These are phyloP conservation scores for Cokeromyces recurvatus DNA, from an alignment of 371 early-diverging fungal genomes.

Conservation along the genomic window DNA sequence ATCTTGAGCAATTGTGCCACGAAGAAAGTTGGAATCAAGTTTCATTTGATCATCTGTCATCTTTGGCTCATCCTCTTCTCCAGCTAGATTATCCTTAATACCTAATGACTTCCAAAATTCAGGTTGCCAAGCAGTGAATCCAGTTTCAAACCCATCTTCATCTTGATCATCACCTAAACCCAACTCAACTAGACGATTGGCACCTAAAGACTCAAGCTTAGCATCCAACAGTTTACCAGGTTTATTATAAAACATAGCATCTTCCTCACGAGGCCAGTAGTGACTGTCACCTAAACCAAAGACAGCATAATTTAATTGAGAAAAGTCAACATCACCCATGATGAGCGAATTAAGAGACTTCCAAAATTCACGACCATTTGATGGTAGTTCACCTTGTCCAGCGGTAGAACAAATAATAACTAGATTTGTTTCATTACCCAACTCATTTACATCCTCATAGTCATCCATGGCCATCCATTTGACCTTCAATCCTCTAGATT, in stretches of 20 bases:
- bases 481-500: constrained; percentile 71
- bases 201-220: constrained; percentile 74
- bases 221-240: constrained; percentile 82
- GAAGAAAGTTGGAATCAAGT: constrained; percentile 81
- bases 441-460: constrained; percentile 67
- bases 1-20: constrained; percentile 87
- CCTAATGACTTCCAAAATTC: constrained; percentile 82
- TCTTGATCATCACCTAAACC: constrained; percentile 93
- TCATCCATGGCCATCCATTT: constrained; percentile 80
- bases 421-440: constrained; percentile 70
- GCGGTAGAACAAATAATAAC: constrained; percentile 82
- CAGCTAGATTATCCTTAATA: constrained; percentile 54
- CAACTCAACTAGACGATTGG: constrained; percentile 52
- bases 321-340: constrained; percentile 61
- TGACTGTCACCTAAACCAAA: constrained; percentile 92
- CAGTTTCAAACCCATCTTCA: constrained; percentile 86
- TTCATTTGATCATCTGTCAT: constrained; percentile 89
- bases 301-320: constrained; percentile 69
- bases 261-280: constrained; percentile 93
- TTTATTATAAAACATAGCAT: constrained; percentile 87
- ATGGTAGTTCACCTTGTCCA: constrained; percentile 95
- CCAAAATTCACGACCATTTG: constrained; percentile 85
- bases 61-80: constrained; percentile 67
- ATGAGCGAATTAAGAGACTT: constrained; percentile 57
- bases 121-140: constrained; percentile 72